Conservation (phyloP, 345 rosid genomes). For the Salix purpurea region DNA sequence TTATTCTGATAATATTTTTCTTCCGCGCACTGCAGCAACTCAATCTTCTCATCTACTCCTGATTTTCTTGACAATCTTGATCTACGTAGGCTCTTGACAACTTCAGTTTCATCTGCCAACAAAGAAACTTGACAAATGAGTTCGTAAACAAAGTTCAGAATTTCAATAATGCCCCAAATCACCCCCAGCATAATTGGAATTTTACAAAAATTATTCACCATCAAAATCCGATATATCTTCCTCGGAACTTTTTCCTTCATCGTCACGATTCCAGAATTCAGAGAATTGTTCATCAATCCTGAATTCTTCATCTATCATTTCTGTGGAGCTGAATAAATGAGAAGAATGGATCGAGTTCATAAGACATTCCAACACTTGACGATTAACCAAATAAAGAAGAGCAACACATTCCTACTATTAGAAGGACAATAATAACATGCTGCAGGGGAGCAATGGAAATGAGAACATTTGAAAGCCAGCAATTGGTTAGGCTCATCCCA, state of each 20-base stretch:
- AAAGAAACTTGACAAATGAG: conserved; percentile 17
- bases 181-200: background rate
- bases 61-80: conserved; percentile 46
- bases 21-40: conserved; percentile 66
- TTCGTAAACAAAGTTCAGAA: background rate
- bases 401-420: too few relatives aligned
- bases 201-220: conserved; percentile 37
- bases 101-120: conserved; percentile 47
- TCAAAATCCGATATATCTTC: conserved; percentile 92
- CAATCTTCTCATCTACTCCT: conserved; percentile 57
- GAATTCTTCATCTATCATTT: conserved; percentile 34
- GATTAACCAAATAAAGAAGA: background rate
- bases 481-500: background rate
- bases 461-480: background rate
- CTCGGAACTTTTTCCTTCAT: conserved; percentile 70
- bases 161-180: background rate
- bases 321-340: conserved; percentile 43
- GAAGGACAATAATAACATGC: too few relatives aligned
- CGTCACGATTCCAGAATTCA: conserved; percentile 89
- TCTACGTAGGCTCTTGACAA: conserved; percentile 35
- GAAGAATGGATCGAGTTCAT: conserved; percentile 10
- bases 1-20: conserved; percentile 53
- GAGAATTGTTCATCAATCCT: conserved; percentile 45
- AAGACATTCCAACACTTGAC: background rate
- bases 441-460: background rate